Conservation (phyloP, 192 early-diverging fungal genomes). For the Mortierella antarctica region DNA sequence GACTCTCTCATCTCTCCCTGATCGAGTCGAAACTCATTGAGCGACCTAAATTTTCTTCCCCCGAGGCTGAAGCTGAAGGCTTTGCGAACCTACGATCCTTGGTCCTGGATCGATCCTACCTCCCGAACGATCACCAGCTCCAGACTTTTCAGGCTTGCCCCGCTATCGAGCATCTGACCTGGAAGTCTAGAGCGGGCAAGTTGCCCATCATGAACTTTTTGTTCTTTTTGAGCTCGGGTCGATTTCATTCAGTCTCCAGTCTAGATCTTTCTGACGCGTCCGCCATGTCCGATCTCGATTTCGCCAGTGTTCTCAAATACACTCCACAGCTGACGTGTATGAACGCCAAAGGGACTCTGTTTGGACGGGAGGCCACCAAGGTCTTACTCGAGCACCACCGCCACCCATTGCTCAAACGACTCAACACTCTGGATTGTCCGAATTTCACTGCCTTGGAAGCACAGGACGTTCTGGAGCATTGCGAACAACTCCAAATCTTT, state of each 20-base stretch:
- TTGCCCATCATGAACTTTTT: slow-evolving; percentile 16
- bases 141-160: slow-evolving; percentile 21
- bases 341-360: slow-evolving; percentile 5
- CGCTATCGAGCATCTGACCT: slow-evolving; percentile 10
- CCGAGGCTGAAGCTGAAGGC: slow-evolving; percentile 1
- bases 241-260: not conserved
- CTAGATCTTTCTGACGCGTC: slow-evolving; percentile 17
- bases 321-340: slow-evolving; percentile 6
- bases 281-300: slow-evolving; percentile 6
- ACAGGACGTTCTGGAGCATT: slow-evolving; percentile 4
- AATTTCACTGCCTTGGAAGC: not conserved
- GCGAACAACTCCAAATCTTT: slow-evolving; percentile 7
- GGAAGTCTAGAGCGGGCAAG: slow-evolving; percentile 13
- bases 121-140: slow-evolving; percentile 8
- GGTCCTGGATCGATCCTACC: slow-evolving; percentile 19
- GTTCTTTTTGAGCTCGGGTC: slow-evolving; percentile 11
- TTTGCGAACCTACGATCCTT: slow-evolving; percentile 5
- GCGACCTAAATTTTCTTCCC: not conserved
- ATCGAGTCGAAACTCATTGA: slow-evolving; percentile 21
- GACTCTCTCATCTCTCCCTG: slow-evolving; percentile 4
- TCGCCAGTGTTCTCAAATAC: slow-evolving; percentile 7
- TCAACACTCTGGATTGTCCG: not conserved
- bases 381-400: not conserved
- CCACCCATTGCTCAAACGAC: not conserved
- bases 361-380: slow-evolving; percentile 7